A percentile compares a stretch with the other conserved stretches of the same genome.
phyloP scores from a whole-genome alignment of 805 yeast species.

The Helenozyma rhizophorensis region DNA sequence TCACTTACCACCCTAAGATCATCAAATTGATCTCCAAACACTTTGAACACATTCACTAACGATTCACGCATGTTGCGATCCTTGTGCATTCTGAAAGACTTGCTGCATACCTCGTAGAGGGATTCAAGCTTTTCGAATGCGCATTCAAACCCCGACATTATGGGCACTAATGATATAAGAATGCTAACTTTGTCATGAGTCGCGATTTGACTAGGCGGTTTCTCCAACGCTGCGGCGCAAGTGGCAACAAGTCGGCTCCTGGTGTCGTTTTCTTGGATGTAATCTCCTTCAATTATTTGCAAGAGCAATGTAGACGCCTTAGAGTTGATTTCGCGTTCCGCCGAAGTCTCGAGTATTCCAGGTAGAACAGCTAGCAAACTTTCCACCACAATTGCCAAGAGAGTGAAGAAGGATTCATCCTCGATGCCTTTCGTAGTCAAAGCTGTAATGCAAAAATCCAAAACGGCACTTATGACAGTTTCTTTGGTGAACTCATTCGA shows the following conservation, averaged over 20 bases:
- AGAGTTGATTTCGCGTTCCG: constrained; percentile 44
- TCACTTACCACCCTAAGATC: constrained; percentile 40
- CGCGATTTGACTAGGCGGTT: constrained; percentile 50
- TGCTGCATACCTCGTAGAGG: constrained; percentile 49
- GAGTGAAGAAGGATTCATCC: constrained; percentile 41
- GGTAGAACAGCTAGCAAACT: constrained; percentile 51
- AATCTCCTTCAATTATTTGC: constrained; percentile 53
- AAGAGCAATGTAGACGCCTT: constrained; percentile 49
- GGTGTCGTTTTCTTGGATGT: constrained; percentile 51
- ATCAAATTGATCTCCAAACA: constrained; percentile 51
- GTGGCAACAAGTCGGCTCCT: constrained; percentile 52
- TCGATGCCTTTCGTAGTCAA: constrained; percentile 34
- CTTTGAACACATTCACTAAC: constrained; percentile 55
- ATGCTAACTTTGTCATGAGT: constrained; percentile 52
- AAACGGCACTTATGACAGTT: constrained; percentile 50
- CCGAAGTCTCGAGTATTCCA: constrained; percentile 37
- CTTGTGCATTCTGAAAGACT: constrained; percentile 52
- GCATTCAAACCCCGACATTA: constrained; percentile 53
- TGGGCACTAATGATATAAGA: constrained; percentile 50
- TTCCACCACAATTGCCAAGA: constrained; percentile 57
- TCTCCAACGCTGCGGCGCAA: constrained; percentile 56
- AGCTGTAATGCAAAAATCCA: constrained; percentile 50
- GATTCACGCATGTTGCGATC: constrained; percentile 61
- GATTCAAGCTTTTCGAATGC: constrained; percentile 46
- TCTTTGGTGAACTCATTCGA: constrained; percentile 59